phyloP scores from a whole-genome alignment of 768 basidiomycete species.

The Mycena rebaudengoi region DNA sequence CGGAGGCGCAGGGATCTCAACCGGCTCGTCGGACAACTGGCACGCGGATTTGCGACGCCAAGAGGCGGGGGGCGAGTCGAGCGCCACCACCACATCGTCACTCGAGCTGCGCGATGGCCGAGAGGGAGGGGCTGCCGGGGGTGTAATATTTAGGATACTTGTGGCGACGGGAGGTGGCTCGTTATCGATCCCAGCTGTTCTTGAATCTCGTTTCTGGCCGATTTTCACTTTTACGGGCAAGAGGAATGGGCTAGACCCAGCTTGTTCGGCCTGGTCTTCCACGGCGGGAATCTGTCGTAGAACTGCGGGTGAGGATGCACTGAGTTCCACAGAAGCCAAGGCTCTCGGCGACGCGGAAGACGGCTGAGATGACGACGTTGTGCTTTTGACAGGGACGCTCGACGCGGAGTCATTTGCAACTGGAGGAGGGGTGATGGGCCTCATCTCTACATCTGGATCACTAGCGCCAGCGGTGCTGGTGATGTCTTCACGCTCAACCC shows the following conservation, averaged over 20 bases:
- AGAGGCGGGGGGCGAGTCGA: not conserved
- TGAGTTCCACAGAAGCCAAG: too few relatives aligned
- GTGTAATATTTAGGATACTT: not conserved
- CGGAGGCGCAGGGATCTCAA: not conserved
- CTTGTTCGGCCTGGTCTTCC: not conserved
- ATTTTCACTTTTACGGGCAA: too few relatives aligned
- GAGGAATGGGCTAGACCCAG: slow-evolving; percentile 17
- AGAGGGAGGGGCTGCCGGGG: not conserved
- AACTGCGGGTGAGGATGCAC: too few relatives aligned
- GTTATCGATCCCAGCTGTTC: too few relatives aligned
- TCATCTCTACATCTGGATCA: slow-evolving; percentile 19
- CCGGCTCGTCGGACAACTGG: slow-evolving; percentile 22
- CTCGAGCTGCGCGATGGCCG: not conserved
- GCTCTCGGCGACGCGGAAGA: too few relatives aligned
- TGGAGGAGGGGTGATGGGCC: not conserved
- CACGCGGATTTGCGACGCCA: slow-evolving; percentile 16
- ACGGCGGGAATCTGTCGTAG: too few relatives aligned
- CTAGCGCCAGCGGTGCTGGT: slow-evolving; percentile 41
- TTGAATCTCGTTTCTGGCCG: too few relatives aligned
- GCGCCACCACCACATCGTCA: slow-evolving; percentile 9
- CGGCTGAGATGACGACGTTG: not conserved
- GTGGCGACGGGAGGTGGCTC: not conserved
- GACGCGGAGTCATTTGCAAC: not conserved
- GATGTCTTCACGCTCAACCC: not conserved
- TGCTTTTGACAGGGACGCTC: not conserved